Evolutionary conservation across 768 basidiomycete species (phyloP), one percentile per base, ranked within the genome.

Genomic region (Favolaschia claudopus): DNA sequence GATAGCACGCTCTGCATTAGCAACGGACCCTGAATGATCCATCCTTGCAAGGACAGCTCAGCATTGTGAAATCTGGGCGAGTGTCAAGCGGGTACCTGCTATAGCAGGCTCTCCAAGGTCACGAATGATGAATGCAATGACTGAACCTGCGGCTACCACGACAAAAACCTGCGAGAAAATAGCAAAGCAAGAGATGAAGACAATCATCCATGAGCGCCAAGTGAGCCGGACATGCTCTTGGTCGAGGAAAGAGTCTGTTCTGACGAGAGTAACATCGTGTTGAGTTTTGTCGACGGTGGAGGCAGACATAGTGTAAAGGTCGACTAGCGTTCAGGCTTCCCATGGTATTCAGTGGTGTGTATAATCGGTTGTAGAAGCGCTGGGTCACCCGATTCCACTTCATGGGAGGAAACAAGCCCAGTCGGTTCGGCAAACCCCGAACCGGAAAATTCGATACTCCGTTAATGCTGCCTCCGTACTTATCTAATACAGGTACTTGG

Each of bases 11-110:
- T 62, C 47, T 65, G 64, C 55, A 65, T 65, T 2, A 65, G 38
- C 3, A 65, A 45, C n/a, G 64, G 64, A 15, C 64, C 63, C 62
- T 64, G 62, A 12, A 65, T 65, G 15, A 65, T 58, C 63, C 63
- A 65, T 47, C 62, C 62, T 63, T 14, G 17, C 7, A 27, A 20
- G 13, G 10, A 36, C 34, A 25, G 7, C 7, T 10, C 38, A 24
- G 37, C 13, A 33, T 7, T 3, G 7, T 52, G 19, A 50, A 43
- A 14, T 13, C 17, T n/a, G 29, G 15, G n/a, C 17, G 33, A 31
- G 13, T 47, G 19, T n/a, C 5, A 13, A 22, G 17, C 13, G 43
- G 50, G 5, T 24, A 58, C 64, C 64, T 42, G 64, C 60, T n/a
- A 65, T 52, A 4, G 44, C 46, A 14, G 60, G 60, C 37, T 65